Base-by-base conservation (phyloP, 2,329 filamentous ascomycete species). In the Pleochaeta shiraiana region DNA sequence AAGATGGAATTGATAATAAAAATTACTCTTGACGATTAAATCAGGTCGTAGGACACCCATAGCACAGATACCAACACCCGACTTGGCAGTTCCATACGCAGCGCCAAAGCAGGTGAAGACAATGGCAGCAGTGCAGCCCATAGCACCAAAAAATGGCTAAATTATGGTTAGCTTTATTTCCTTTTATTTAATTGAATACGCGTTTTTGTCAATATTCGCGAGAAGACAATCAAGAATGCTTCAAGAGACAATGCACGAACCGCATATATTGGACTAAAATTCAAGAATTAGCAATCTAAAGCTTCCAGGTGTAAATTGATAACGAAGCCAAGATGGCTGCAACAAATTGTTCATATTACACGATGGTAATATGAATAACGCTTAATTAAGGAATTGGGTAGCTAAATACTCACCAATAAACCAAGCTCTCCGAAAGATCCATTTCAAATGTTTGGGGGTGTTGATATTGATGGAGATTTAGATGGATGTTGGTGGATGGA, bases 31-130 rank as follows among this genome's bases (percentile, higher is more conserved):
- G 77, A 98, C 92, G 76, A 97, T 96, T 77, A 97, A 80, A 77
- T 98, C 93, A 76, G 93, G 93, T 77, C 93, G 84, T 72, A 98
- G 84, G 73, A 97, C 92, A 87, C 91, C 92, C 88, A 97, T 96
- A 72, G 91, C 89, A 71, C 90, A 90, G 75, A 98, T 95, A 83
- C 93, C 93, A 72, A 97, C 93, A 80, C 93, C 93, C 74, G 93
- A 95, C 84, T 98, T 98, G 75, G 93, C 93, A 71, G 93, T 98
- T 78, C 93, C 93, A 79, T 97, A 98, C 71, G 93, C 90, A 74
- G 93, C 93, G 76, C 93, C 90, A 72, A 95, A 86, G 78, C 90
- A 95, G 76, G 90, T 95, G 82, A 95, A 95, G 74, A 95, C 88
- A 74, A 95, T 95, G 77, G 90, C 90, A 70, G 84, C 87, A 73